Base-by-base conservation (phyloP, 2,329 filamentous ascomycete species). In the Aspergillus aculeatus region DNA sequence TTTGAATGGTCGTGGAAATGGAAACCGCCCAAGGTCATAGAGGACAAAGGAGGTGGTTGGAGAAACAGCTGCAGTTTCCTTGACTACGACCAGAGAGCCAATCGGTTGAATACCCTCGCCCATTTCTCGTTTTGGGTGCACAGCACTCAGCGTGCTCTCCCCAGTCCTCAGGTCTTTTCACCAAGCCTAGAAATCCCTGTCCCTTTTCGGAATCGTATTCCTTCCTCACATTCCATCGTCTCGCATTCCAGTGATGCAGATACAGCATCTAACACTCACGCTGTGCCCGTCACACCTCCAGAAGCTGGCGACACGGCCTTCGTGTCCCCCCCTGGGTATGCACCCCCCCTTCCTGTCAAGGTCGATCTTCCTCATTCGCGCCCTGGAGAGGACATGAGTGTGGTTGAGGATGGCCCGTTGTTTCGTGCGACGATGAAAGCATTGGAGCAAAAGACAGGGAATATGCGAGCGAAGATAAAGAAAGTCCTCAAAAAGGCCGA, bases 1-100 rank as follows among this genome's bases (percentile, higher is more conserved):
- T 97, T 97, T 72, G 89, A 94, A 65, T 99, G 94, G 92, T 88
- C 89, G 7, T 99, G 95, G 95, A 95, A 89, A 81, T 99, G 94
- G 92, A 92, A 90, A 72, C 91, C 95, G 9, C 95, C 95, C 41
- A 96, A 92, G 81, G 71, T 80, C 14, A 78, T 80, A 16, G 93
- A 97, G 72, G 93, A 97, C 73, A 86, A 86, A 69, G 91, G 90
- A 31, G 92, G 92, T 59, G 95, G 95, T 49, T 99, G 95, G 94
- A 90, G 92, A 71, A 98, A 96, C 72, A 90, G 89, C 68, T 98
- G 95, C 82, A 97, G 92, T 74, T 97, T 99, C 77, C 89, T 98
- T 68, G 95, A 99, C 77, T 99, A 99, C 73, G 93, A 99, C 76
- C 90, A 95, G 72, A 87, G 94, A 67, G 92, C 92, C 35, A 95